Conservation (phyloP, 768 basidiomycete genomes). For the Favolaschia claudopus region DNA sequence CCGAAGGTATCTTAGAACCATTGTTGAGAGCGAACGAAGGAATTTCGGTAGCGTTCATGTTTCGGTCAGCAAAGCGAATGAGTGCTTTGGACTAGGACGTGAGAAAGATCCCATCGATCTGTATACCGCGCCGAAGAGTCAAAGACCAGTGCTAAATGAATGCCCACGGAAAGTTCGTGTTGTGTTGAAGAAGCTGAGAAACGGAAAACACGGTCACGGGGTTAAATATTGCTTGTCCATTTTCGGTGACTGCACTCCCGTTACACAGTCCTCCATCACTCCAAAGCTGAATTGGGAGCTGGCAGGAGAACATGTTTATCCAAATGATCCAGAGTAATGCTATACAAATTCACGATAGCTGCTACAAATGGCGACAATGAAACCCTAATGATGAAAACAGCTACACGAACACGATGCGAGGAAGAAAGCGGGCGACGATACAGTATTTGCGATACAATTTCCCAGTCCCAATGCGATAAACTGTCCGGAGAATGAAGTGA, state of each 20-base stretch:
- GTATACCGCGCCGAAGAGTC: no score
- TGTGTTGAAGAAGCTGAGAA: no score
- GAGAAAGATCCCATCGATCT: no score
- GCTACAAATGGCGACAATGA: neutral
- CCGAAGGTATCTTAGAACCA: conserved; percentile 38
- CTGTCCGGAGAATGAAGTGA: conserved; percentile 1
- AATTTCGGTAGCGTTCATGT: conserved; percentile 32
- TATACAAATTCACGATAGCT: conserved; percentile 10
- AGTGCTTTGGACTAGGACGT: neutral
- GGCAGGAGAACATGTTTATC: no score
- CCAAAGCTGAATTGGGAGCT: no score
- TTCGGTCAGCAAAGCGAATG: neutral
- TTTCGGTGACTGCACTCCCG: no score
- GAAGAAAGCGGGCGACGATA: conserved; percentile 3
- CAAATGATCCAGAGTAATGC: neutral
- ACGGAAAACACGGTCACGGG: conserved; percentile 11
- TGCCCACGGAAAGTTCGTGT: no score
- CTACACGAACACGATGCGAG: conserved; percentile 3
- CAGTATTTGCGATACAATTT: conserved; percentile 12
- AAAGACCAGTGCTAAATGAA: no score
- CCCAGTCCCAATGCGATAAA: neutral
- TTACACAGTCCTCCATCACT: no score
- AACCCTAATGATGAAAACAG: neutral
- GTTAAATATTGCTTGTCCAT: no score
- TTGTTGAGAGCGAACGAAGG: conserved; percentile 37